Percentiles rank a stretch among this genome's conserved stretches.
These are phyloP conservation scores for Decorospora gaudefroyi DNA, from an alignment of 2,329 filamentous ascomycete species.

Conservation along the genomic window DNA sequence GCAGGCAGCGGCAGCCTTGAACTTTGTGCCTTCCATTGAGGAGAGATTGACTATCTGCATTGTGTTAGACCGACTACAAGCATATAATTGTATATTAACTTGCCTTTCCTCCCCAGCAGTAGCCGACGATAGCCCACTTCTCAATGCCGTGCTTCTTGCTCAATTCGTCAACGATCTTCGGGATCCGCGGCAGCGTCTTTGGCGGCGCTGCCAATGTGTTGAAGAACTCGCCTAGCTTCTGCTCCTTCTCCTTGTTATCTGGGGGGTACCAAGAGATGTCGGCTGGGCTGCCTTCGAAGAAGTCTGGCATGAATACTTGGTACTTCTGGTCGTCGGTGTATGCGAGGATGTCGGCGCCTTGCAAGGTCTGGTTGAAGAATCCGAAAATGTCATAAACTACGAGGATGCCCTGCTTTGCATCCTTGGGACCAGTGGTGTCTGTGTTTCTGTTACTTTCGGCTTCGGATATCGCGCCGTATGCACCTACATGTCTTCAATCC, in stretches of 20 bases:
- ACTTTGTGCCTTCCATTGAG: conserved; percentile 56
- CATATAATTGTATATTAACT: conserved; percentile 23
- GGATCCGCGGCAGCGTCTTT: conserved; percentile 60
- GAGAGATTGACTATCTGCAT: conserved; percentile 61
- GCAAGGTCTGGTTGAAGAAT: conserved; percentile 65
- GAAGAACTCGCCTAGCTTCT: conserved; percentile 65
- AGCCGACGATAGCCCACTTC: conserved; percentile 64
- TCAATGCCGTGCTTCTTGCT: conserved; percentile 56
- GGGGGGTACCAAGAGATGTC: conserved; percentile 65
- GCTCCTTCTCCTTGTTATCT: conserved; percentile 62
- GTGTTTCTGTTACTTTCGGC: background rate
- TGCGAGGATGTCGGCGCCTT: conserved; percentile 67
- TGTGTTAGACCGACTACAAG: background rate
- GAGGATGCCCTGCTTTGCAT: conserved; percentile 62
- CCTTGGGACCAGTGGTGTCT: conserved; percentile 62
- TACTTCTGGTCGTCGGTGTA: conserved; percentile 67
- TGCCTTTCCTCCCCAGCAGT: conserved; percentile 63
- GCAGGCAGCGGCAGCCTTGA: conserved; percentile 61
- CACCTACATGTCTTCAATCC: conserved; percentile 64
- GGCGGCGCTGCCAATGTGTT: conserved; percentile 61
- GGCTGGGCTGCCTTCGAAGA: conserved; percentile 77
- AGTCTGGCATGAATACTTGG: conserved; percentile 88
- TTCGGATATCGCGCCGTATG: background rate
- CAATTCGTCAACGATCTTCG: conserved; percentile 60
- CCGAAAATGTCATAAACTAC: conserved; percentile 67